Evolutionary conservation across 805 yeast species (phyloP).

Genomic region (Maudiozyma pseudohumilis): DNA sequence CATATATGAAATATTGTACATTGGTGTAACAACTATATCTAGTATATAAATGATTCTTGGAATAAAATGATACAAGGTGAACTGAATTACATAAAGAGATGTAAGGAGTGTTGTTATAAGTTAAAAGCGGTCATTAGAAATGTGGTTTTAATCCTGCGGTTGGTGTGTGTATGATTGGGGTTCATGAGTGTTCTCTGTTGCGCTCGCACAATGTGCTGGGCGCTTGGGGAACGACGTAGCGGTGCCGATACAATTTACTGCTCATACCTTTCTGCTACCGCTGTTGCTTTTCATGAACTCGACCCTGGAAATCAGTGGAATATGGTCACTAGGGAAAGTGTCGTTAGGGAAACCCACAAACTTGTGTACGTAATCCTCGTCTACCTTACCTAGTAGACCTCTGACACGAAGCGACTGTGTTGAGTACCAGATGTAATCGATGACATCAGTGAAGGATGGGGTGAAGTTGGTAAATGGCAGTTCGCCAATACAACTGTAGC

Average conservation of each 20-base stretch:
- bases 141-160: not conserved
- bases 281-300: constrained; percentile 46
- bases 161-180: not conserved
- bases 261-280: constrained; percentile 24
- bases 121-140: not conserved
- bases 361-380: constrained; percentile 61
- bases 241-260: no score
- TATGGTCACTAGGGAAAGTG: constrained; percentile 89
- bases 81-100: not conserved
- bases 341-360: constrained; percentile 91
- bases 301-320: constrained; percentile 74
- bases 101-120: not conserved
- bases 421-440: constrained; percentile 94
- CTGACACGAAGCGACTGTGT: constrained; percentile 70
- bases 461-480: constrained; percentile 91
- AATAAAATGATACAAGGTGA: not conserved
- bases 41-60: not conserved
- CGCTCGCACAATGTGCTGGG: no score
- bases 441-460: constrained; percentile 84
- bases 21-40: constrained; percentile 3
- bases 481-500: constrained; percentile 78
- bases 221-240: no score
- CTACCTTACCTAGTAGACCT: constrained; percentile 80
- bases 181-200: no score
- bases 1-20: constrained; percentile 4